Base-by-base conservation (phyloP, 306 rosid species). In the Parietaria judaica region DNA sequence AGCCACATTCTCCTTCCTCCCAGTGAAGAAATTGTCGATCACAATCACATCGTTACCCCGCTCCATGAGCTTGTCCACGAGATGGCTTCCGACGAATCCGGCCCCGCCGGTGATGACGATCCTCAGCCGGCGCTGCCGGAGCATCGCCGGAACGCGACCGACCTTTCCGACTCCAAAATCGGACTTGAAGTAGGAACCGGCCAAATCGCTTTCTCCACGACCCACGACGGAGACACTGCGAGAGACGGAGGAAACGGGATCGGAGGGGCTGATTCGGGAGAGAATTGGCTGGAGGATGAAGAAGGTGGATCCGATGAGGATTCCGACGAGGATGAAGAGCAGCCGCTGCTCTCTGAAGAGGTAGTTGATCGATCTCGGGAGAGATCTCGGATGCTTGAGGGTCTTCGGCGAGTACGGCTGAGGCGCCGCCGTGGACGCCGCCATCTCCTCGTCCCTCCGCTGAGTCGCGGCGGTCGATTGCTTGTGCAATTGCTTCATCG, bases 71-170 rank as follows among this genome's bases (percentile, higher is more conserved):
- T 87, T 83, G 12, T 90, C 97, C 6, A 90, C 97, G 3, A 90
- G 77, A 43, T 87, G 97, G n/a, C 95, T 87, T 14, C 97, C 95
- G 1, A 90, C 88, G 66, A 87, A 90, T 0, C 97, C 97, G 0
- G 95, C 97, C 1, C 97, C 95, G 5, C 90, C 94, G 45, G 97
- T 90, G 14, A 90, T 88, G 9, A 87, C 95, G 17, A 90, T 79
- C 48, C 97, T 62, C 63, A 76, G 54, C 35, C 97, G 60, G 36
- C 86, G 61, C 10, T 72, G 66, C 0, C 68, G 68, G 51, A 94
- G 76, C 12, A 76, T 84, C 3, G 72, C 89, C 3, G 97, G 99
- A 11, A 86, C 64, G 11, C 97, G 70, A 0, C 84, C 94, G 0
- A 73, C 58, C 39, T 70, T 78, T 6, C 51, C 77, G 45, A 46